phyloP scores from a whole-genome alignment of 2,329 filamentous ascomycete species.

The Magnaporthiopsis poae region DNA sequence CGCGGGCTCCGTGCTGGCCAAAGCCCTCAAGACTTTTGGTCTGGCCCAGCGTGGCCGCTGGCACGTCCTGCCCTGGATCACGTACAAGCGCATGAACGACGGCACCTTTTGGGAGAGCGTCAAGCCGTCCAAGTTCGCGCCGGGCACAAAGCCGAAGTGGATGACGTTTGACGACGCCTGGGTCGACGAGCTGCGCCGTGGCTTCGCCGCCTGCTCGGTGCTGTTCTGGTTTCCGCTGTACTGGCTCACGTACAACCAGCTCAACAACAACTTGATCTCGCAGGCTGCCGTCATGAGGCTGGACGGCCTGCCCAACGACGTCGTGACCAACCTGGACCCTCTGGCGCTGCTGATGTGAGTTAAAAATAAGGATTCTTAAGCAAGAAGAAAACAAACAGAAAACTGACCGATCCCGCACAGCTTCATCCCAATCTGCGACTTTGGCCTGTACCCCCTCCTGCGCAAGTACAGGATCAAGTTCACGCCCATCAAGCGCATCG shows the following conservation, averaged over 20 bases:
- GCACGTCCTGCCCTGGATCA: constrained; percentile 10
- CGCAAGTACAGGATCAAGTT: constrained; percentile 55
- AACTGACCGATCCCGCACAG: background rate
- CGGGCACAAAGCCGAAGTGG: constrained; percentile 10
- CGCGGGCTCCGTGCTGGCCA: constrained; percentile 50
- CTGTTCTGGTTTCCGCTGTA: constrained; percentile 62
- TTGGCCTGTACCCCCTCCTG: constrained; percentile 58
- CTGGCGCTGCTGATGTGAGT: constrained; percentile 57
- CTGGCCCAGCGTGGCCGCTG: constrained; percentile 12
- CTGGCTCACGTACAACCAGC: constrained; percentile 50
- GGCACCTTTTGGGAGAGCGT: constrained; percentile 14
- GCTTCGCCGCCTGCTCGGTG: constrained; percentile 58
- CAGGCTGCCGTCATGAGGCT: constrained; percentile 59
- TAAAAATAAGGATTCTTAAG: too few relatives aligned
- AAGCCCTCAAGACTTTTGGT: constrained; percentile 39
- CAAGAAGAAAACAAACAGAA: background rate
- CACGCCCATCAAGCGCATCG: constrained; percentile 68
- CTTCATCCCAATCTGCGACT: constrained; percentile 63
- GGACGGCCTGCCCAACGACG: constrained; percentile 65
- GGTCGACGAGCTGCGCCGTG: constrained; percentile 69
- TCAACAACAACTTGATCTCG: constrained; percentile 50
- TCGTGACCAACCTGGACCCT: constrained; percentile 67
- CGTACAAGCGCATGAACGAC: constrained; percentile 11
- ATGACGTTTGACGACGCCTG: constrained; percentile 67
- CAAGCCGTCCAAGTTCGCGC: constrained; percentile 12